Evolutionary conservation across 192 early-diverging fungal genomes (phyloP).

Genomic region (Umbelopsis vinacea): DNA sequence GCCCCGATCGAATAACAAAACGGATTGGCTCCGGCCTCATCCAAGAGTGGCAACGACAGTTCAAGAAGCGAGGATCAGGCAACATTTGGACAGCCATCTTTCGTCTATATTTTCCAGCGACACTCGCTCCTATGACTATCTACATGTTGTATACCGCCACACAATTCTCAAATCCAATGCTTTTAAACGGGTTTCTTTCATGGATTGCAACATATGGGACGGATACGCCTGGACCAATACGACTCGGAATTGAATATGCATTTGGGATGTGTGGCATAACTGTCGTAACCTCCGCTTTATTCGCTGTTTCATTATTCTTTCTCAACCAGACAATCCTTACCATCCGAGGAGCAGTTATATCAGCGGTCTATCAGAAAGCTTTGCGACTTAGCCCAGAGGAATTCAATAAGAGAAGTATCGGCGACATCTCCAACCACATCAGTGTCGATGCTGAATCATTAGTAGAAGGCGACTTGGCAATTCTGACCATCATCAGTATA

Average conservation of each 20-base stretch:
- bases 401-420: slow-evolving; percentile 35
- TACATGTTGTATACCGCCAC: slow-evolving; percentile 26
- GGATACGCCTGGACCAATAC: slow-evolving; percentile 24
- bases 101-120: slow-evolving; percentile 29
- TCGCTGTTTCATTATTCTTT: slow-evolving; percentile 33
- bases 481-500: slow-evolving; percentile 28
- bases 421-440: slow-evolving; percentile 49
- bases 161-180: slow-evolving; percentile 30
- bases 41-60: slow-evolving; percentile 24
- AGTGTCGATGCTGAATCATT: slow-evolving; percentile 41
- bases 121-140: slow-evolving; percentile 27
- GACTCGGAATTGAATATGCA: slow-evolving; percentile 37
- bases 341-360: slow-evolving; percentile 41
- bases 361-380: slow-evolving; percentile 47
- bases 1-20: slow-evolving; percentile 28
- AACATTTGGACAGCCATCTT: slow-evolving; percentile 30
- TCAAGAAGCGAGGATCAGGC: slow-evolving; percentile 22
- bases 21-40: slow-evolving; percentile 22
- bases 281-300: slow-evolving; percentile 29
- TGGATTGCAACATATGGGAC: slow-evolving; percentile 38
- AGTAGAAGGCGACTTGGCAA: slow-evolving; percentile 27
- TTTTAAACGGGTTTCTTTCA: slow-evolving; percentile 35
- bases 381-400: slow-evolving; percentile 37
- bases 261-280: slow-evolving; percentile 47
- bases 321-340: slow-evolving; percentile 41